Evolutionary conservation across 2,329 filamentous ascomycete species (phyloP).

Genomic region (Polychaeton citri): DNA sequence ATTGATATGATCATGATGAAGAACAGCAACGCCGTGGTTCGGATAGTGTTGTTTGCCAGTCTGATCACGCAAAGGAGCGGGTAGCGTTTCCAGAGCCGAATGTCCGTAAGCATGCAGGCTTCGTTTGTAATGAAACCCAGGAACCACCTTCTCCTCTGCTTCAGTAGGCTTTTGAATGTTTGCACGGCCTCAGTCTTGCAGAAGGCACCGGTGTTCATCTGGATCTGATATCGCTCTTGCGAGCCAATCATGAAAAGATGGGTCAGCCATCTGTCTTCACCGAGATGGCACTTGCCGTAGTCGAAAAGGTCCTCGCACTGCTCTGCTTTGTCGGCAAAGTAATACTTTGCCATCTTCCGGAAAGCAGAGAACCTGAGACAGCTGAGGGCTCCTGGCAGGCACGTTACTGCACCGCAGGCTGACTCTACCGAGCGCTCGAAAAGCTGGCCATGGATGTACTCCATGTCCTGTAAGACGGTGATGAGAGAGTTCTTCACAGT

Average conservation of each 20-base stretch:
- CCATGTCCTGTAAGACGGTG: conserved; percentile 91
- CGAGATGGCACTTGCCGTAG: conserved; percentile 87
- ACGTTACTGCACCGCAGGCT: conserved; percentile 85
- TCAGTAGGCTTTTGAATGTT: conserved; percentile 70
- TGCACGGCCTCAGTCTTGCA: conserved; percentile 98
- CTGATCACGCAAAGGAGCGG: conserved; percentile 74
- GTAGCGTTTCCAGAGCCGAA: conserved; percentile 81
- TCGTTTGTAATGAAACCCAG: conserved; percentile 88
- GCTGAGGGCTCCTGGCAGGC: conserved; percentile 85
- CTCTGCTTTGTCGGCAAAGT: conserved; percentile 93
- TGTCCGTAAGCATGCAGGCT: conserved; percentile 93
- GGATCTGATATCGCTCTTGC: conserved; percentile 84
- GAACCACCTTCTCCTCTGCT: conserved; percentile 94
- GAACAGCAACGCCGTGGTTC: conserved; percentile 85
- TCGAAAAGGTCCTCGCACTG: conserved; percentile 94
- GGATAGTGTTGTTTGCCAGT: conserved; percentile 92
- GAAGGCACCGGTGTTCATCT: conserved; percentile 94
- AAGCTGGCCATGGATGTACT: conserved; percentile 92
- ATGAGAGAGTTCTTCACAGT: conserved; percentile 79
- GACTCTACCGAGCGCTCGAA: conserved; percentile 95
- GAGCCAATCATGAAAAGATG: conserved; percentile 98
- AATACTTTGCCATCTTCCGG: conserved; percentile 92
- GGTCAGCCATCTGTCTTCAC: conserved; percentile 92
- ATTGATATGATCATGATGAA: conserved; percentile 86
- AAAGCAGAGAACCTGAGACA: conserved; percentile 95